Evolutionary conservation across 352 stramenopile genomes (phyloP).

Genomic region (Phytophthora pseudosyringae): DNA sequence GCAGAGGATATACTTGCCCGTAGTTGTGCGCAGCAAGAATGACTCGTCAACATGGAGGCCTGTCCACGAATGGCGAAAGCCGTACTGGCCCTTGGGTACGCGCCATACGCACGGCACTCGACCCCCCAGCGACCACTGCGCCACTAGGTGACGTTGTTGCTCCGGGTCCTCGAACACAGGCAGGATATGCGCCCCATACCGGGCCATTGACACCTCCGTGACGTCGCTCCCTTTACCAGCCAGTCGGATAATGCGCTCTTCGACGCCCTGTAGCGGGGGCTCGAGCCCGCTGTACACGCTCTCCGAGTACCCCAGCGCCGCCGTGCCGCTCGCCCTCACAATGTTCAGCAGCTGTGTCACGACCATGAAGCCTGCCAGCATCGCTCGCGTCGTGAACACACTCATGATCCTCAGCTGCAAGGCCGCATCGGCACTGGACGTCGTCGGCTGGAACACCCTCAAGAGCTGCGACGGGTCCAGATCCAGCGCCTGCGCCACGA

Average conservation of each 20-base stretch:
- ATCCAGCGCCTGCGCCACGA: conserved; percentile 52
- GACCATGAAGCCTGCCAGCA: conserved; percentile 70
- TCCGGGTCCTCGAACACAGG: conserved; percentile 62
- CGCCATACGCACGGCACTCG: conserved; percentile 66
- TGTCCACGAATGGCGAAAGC: conserved; percentile 69
- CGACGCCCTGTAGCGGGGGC: conserved; percentile 55
- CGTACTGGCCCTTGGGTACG: conserved; percentile 55
- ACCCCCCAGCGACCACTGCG: conserved; percentile 59
- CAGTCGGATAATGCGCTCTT: conserved; percentile 68
- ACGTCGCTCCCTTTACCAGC: conserved; percentile 61
- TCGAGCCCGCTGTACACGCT: conserved; percentile 60
- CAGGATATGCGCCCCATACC: conserved; percentile 70
- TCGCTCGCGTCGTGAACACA: conserved; percentile 51
- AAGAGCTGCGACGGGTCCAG: conserved; percentile 47
- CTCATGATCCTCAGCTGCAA: conserved; percentile 50
- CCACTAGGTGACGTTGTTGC: conserved; percentile 55
- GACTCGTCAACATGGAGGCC: conserved; percentile 51
- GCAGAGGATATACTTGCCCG: conserved; percentile 67
- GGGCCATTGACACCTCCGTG: conserved; percentile 71
- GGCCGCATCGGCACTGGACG: conserved; percentile 41
- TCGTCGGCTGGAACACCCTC: conserved; percentile 36
- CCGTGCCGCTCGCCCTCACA: conserved; percentile 51
- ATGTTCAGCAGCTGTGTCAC: conserved; percentile 75
- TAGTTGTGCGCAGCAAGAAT: conserved; percentile 68
- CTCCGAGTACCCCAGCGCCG: conserved; percentile 52